Conservation (phyloP, 805 yeast species). For the Dipodascopsis uninucleata region DNA sequence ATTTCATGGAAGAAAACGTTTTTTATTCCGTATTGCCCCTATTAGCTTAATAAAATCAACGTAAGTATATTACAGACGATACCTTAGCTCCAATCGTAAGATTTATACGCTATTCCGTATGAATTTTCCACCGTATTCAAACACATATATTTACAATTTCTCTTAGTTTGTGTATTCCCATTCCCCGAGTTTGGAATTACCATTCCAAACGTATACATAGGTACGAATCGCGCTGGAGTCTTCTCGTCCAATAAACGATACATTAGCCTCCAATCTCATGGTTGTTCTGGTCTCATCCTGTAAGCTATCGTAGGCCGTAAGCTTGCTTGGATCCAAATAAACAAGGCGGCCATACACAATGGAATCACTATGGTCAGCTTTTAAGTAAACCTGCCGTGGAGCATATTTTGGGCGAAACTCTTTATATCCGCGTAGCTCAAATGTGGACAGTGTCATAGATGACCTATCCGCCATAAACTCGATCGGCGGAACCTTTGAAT, state of each 20-base stretch:
- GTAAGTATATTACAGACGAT: too few relatives aligned
- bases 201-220: conserved; percentile 18
- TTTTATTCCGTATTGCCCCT: too few relatives aligned
- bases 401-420: conserved; percentile 10
- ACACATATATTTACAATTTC: too few relatives aligned
- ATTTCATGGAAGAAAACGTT: too few relatives aligned
- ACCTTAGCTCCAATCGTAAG: too few relatives aligned
- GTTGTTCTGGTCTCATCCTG: conserved; percentile 18
- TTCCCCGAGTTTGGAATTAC: conserved; percentile 20
- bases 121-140: too few relatives aligned
- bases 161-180: conserved; percentile 11
- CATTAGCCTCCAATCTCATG: conserved; percentile 12
- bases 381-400: conserved; percentile 7
- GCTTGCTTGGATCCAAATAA: background rate
- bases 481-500: conserved; percentile 1
- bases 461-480: conserved; percentile 3
- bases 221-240: conserved; percentile 2
- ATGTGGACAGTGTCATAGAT: conserved; percentile 2
- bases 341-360: conserved; percentile 8
- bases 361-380: background rate
- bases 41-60: too few relatives aligned
- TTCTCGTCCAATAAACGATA: conserved; percentile 1
- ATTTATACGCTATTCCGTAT: too few relatives aligned
- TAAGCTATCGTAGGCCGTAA: conserved; percentile 11
- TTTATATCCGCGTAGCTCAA: conserved; percentile 5